Conservation (phyloP, 148 eudicot genomes). For the Cornus kousa region DNA sequence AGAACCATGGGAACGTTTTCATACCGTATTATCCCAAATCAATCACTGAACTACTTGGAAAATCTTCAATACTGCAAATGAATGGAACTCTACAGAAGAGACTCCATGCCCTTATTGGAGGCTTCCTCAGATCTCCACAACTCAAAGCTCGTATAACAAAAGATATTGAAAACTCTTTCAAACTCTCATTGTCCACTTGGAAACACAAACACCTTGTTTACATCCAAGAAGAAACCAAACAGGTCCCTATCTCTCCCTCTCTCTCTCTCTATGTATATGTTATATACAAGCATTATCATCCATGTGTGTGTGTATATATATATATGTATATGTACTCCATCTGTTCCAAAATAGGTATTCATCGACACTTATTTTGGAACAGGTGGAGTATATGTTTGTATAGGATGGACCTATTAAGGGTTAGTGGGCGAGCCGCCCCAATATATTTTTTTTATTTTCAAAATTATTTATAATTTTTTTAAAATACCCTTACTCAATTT, state of each 20-base stretch:
- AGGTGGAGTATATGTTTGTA: too few species aligned
- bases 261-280: background rate
- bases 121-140: constrained; percentile 72
- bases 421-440: too few species aligned
- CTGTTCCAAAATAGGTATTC: too few species aligned
- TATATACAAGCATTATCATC: too few species aligned
- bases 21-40: constrained; percentile 83
- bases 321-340: background rate
- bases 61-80: constrained; percentile 70
- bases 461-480: too few species aligned
- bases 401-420: too few species aligned
- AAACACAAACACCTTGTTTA: constrained; percentile 30
- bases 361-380: too few species aligned
- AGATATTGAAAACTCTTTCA: constrained; percentile 52
- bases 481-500: too few species aligned
- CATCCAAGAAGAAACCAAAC: constrained; percentile 79
- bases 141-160: constrained; percentile 57
- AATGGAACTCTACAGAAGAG: constrained; percentile 63
- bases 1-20: constrained; percentile 69
- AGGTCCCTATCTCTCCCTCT: constrained; percentile 31
- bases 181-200: constrained; percentile 57
- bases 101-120: constrained; percentile 63
- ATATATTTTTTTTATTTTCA: too few species aligned
- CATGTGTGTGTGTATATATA: background rate
- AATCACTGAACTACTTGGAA: constrained; percentile 66